Conservation (phyloP, 208 protist species). For the Trypanosoma cruzi region DNA sequence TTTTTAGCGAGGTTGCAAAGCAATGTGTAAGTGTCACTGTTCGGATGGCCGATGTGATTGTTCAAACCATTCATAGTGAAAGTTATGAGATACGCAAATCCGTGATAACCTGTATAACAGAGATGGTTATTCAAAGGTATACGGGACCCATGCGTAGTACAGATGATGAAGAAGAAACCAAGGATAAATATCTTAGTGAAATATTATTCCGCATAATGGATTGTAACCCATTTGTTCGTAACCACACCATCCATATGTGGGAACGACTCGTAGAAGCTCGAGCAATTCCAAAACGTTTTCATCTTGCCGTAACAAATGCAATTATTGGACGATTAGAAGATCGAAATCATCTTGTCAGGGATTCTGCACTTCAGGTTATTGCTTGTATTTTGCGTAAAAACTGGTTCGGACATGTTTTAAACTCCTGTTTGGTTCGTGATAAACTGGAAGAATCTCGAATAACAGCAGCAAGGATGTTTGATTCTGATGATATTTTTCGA, state of each 20-base stretch:
- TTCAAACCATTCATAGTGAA: constrained; percentile 73
- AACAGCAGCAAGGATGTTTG: constrained; percentile 37
- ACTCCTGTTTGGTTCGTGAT: constrained; percentile 41
- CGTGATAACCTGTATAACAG: constrained; percentile 75
- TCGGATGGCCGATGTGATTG: constrained; percentile 56
- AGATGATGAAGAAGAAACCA: constrained; percentile 42
- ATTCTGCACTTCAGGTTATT: constrained; percentile 80
- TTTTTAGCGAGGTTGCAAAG: constrained; percentile 79
- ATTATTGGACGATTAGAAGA: constrained; percentile 81
- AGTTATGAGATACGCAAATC: constrained; percentile 89
- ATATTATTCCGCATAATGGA: constrained; percentile 88
- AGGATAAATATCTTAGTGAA: constrained; percentile 76
- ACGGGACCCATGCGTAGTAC: constrained; percentile 46
- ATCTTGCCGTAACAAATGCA: constrained; percentile 64
- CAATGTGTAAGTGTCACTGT: constrained; percentile 79
- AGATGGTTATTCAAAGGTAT: constrained; percentile 87
- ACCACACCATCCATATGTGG: constrained; percentile 84
- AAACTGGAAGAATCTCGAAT: constrained; percentile 49
- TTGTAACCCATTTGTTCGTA: constrained; percentile 87
- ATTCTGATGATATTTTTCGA: constrained; percentile 21
- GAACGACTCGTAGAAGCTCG: constrained; percentile 68
- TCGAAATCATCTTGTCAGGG: constrained; percentile 84
- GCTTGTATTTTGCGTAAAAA: constrained; percentile 67
- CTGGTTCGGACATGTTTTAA: constrained; percentile 88
- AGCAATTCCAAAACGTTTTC: constrained; percentile 78